Percentiles rank a stretch among this genome's conserved stretches.
Conservation (phyloP, 75 land plant species). For the Isoetes taiwanensis region DNA sequence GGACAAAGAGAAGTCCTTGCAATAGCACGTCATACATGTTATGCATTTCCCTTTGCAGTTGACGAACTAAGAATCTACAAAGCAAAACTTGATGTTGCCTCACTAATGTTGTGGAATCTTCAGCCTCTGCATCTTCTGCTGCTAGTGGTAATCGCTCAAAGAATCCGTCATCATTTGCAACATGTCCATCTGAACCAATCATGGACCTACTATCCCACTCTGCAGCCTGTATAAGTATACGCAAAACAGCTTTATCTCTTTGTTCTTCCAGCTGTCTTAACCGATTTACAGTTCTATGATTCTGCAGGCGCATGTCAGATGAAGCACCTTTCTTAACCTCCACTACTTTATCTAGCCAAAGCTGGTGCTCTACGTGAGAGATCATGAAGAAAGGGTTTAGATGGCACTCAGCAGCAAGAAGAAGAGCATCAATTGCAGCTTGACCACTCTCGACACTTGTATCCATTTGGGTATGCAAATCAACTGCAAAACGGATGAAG, state of each 20-base stretch:
- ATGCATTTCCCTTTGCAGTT: slow-evolving; percentile 40
- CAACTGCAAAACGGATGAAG: slow-evolving; percentile 59
- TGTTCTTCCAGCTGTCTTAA: slow-evolving; percentile 51
- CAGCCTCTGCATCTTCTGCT: slow-evolving; percentile 21
- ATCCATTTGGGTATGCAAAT: slow-evolving; percentile 47
- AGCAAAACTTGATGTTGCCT: slow-evolving; percentile 70
- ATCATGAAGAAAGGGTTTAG: slow-evolving; percentile 66
- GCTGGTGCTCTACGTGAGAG: slow-evolving; percentile 21
- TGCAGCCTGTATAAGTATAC: slow-evolving; percentile 73
- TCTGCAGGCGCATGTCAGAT: neutral
- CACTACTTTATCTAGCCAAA: slow-evolving; percentile 7
- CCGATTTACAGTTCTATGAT: slow-evolving; percentile 19
- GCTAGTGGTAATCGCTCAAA: slow-evolving; percentile 3
- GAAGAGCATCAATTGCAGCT: slow-evolving; percentile 79
- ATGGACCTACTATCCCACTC: slow-evolving; percentile 41
- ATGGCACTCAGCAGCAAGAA: slow-evolving; percentile 89
- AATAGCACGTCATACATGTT: slow-evolving; percentile 69
- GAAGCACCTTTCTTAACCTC: slow-evolving; percentile 5
- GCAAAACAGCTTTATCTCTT: slow-evolving; percentile 70
- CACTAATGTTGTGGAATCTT: slow-evolving; percentile 79
- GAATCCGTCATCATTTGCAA: slow-evolving; percentile 13
- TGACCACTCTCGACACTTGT: slow-evolving; percentile 44
- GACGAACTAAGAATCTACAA: slow-evolving; percentile 44
- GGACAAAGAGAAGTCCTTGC: slow-evolving; percentile 61
- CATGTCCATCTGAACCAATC: neutral